Evolutionary conservation across 2,329 filamentous ascomycete genomes (phyloP).

Genomic region (Colletotrichum magnum): DNA sequence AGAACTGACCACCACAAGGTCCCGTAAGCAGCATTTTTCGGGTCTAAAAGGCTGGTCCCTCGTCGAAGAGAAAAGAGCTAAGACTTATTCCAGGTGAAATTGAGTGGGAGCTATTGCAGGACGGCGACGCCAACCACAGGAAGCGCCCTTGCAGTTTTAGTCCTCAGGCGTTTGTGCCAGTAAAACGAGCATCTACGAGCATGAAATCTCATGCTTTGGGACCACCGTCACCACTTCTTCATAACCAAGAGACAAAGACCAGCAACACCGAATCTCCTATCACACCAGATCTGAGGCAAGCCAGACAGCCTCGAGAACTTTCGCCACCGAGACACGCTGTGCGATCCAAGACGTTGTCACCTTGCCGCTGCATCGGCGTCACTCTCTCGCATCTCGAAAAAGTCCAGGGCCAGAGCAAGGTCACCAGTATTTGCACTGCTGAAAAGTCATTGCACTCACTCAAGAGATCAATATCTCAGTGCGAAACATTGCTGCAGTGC

Average conservation of each 20-base stretch:
- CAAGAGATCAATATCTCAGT: constrained; percentile 13
- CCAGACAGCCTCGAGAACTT: neutral
- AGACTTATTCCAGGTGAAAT: neutral
- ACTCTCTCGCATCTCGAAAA: constrained; percentile 10
- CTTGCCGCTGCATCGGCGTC: constrained; percentile 10
- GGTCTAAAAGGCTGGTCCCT: too few species aligned
- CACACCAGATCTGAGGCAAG: neutral
- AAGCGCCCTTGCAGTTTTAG: neutral
- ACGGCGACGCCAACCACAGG: neutral
- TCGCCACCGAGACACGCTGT: neutral
- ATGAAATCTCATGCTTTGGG: neutral
- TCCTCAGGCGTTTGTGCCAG: neutral
- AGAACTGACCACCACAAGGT: too few species aligned
- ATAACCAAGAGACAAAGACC: neutral
- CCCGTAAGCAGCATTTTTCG: too few species aligned
- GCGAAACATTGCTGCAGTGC: constrained; percentile 3
- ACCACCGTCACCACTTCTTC: neutral
- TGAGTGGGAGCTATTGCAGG: neutral
- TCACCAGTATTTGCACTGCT: neutral
- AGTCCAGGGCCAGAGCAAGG: constrained; percentile 5
- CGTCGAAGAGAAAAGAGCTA: neutral
- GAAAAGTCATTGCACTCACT: constrained; percentile 5
- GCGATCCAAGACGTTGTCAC: neutral
- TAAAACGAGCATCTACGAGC: neutral
- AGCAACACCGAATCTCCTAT: too few species aligned